Evolutionary conservation across 768 basidiomycete genomes (phyloP).

Genomic region (Suillus hirtellus): DNA sequence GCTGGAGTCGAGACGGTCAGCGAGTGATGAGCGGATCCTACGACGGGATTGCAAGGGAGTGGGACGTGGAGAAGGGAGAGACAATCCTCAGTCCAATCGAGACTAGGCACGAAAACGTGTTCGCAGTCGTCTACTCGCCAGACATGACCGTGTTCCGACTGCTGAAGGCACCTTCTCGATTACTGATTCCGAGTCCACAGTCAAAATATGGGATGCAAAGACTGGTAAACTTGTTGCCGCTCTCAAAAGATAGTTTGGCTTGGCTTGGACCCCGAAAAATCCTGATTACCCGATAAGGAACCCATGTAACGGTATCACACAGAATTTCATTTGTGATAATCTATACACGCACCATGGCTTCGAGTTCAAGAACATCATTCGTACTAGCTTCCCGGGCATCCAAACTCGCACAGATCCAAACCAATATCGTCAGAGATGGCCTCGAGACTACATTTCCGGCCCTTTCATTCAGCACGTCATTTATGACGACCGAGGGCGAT

Average conservation of each 20-base stretch:
- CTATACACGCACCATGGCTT: background rate
- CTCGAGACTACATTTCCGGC: conserved; percentile 59
- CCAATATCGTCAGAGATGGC: conserved; percentile 70
- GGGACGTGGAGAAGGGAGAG: background rate
- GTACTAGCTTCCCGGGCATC: conserved; percentile 85
- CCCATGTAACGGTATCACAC: background rate
- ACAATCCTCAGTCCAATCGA: background rate
- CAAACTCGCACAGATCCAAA: conserved; percentile 88
- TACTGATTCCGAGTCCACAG: too few relatives aligned
- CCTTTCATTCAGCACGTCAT: conserved; percentile 49
- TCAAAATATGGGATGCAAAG: background rate
- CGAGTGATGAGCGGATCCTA: background rate
- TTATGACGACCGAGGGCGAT: conserved; percentile 79
- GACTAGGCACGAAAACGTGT: background rate
- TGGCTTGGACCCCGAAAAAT: background rate
- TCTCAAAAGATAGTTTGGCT: background rate
- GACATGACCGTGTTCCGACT: background rate
- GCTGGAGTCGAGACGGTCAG: background rate
- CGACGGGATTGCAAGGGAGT: background rate
- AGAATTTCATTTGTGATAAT: background rate
- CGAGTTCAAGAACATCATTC: conserved; percentile 45
- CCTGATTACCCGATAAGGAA: background rate
- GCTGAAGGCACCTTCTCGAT: background rate
- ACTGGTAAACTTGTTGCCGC: background rate
- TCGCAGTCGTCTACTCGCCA: background rate